Base-by-base conservation (phyloP, 1,139 yeast genomes). In the Blastobotrys indianensis region DNA sequence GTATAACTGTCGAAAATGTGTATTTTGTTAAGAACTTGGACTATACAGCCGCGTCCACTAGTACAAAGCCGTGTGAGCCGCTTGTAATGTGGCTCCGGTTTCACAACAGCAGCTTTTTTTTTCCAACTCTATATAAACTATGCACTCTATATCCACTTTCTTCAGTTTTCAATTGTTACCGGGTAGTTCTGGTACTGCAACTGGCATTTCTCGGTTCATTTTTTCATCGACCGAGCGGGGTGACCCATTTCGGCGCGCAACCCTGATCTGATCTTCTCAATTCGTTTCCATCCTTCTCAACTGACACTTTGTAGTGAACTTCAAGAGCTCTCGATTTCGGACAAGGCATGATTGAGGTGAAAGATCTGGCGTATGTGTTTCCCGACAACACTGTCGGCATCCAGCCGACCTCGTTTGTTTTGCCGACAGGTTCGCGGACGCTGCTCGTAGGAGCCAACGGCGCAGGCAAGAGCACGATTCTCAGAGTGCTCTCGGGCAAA, bases 361-460 rank as follows among this genome's bases (percentile, higher is more conserved):
- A 70, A 11, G 66, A 79, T 45, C 71, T 92, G 44, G 77, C 82
- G 2, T 92, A 88, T 64, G 78, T 75, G 41, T 92, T 85, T 60
- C 78, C 85, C 0, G 73, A 77, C 47, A 70, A 73, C n/a, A 75
- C 76, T 41, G 77, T 86, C 4, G 94, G 96, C 0, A 72, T 92
- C 25, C 76, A 76, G 33, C 73, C 85, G 42, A 75, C 90, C 50
- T 69, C 72, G 32, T 61, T 92, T 39, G 57, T 68, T 11, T 71
- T 92, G 15, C 80, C 82, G 1, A 78, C 85, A 75, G 81, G 85
- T 5, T 76, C 92, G 1, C 75, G 95, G 50, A 79, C 90, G 16
- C 70, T 92, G 40, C 66, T 92, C 10, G 74, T 92, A 34, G 98
- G 98, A 0, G 95, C 97, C 28, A 92, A 92, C 60, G 98, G 98